A percentile compares a stretch with the other conserved stretches of the same genome.
Conservation (phyloP, 805 yeast species). For the Lachancea sp. region DNA sequence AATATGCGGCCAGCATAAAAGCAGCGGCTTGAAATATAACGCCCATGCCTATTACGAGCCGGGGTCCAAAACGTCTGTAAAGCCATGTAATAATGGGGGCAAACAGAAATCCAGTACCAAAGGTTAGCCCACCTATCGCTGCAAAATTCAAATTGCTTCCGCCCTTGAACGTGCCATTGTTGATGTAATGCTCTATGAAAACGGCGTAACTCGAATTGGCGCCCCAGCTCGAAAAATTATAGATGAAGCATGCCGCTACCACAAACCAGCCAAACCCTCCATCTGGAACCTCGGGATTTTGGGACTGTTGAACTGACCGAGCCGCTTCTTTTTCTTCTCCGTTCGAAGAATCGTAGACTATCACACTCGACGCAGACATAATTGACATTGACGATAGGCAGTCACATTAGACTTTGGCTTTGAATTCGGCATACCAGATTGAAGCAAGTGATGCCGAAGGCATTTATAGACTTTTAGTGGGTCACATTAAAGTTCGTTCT, state of each 20-base stretch:
- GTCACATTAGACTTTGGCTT: too few relatives aligned
- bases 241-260: conserved; percentile 38
- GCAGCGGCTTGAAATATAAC: conserved; percentile 42
- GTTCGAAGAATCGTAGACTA: too few relatives aligned
- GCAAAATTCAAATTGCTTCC: conserved; percentile 47
- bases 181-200: conserved; percentile 44
- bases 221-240: conserved; percentile 53
- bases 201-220: conserved; percentile 50
- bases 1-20: conserved; percentile 45
- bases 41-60: conserved; percentile 40
- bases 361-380: too few relatives aligned
- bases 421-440: too few relatives aligned
- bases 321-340: too few relatives aligned
- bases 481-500: too few relatives aligned
- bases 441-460: too few relatives aligned
- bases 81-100: conserved; percentile 44
- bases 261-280: conserved; percentile 52
- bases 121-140: conserved; percentile 51
- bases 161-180: conserved; percentile 39
- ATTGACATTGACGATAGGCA: too few relatives aligned
- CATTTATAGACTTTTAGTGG: too few relatives aligned
- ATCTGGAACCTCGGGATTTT: conserved; percentile 32
- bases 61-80: conserved; percentile 41
- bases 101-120: conserved; percentile 44
- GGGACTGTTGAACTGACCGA: background rate